A percentile compares a stretch with the other conserved stretches of the same genome.
Conservation (phyloP, 1,284 basidiomycete species). For the Violaceomyces palustris region DNA sequence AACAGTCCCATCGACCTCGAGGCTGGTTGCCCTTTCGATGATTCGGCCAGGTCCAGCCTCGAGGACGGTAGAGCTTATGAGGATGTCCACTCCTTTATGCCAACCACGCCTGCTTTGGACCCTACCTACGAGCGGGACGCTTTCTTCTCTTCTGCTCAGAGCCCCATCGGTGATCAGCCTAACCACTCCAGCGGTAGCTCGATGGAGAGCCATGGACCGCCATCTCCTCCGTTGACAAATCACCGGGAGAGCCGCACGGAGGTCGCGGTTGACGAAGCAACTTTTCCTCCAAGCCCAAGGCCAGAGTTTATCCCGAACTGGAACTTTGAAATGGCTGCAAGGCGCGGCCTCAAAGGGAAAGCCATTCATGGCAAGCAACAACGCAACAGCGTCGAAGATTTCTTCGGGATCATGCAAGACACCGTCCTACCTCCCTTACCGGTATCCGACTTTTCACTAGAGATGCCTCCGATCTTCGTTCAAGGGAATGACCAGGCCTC, state of each 20-base stretch:
- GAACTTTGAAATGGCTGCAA: conserved; percentile 29
- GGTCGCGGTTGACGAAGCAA: conserved; percentile 6
- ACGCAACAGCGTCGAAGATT: conserved; percentile 37
- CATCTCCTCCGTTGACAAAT: conserved; percentile 14
- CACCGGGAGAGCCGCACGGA: background rate
- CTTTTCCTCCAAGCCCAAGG: conserved; percentile 13
- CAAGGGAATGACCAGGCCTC: conserved; percentile 10
- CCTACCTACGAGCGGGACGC: too few relatives aligned
- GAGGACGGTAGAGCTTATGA: too few relatives aligned
- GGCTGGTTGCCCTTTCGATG: conserved; percentile 5
- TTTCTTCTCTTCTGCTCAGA: too few relatives aligned
- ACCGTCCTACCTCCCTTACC: conserved; percentile 26
- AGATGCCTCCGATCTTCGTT: conserved; percentile 39
- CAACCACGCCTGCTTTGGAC: too few relatives aligned
- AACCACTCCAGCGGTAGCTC: too few relatives aligned
- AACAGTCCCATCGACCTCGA: conserved; percentile 7
- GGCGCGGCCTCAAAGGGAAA: conserved; percentile 5
- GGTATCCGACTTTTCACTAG: conserved; percentile 27
- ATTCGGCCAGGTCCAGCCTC: too few relatives aligned
- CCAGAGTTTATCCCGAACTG: conserved; percentile 44
- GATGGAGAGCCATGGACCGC: conserved; percentile 20
- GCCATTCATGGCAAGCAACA: background rate
- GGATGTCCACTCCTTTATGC: too few relatives aligned
- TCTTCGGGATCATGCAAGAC: conserved; percentile 38
- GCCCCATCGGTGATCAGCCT: too few relatives aligned